Evolutionary conservation across 2,329 filamentous ascomycete species (phyloP).

Genomic region (Magnaporthiopsis rhizophila): DNA sequence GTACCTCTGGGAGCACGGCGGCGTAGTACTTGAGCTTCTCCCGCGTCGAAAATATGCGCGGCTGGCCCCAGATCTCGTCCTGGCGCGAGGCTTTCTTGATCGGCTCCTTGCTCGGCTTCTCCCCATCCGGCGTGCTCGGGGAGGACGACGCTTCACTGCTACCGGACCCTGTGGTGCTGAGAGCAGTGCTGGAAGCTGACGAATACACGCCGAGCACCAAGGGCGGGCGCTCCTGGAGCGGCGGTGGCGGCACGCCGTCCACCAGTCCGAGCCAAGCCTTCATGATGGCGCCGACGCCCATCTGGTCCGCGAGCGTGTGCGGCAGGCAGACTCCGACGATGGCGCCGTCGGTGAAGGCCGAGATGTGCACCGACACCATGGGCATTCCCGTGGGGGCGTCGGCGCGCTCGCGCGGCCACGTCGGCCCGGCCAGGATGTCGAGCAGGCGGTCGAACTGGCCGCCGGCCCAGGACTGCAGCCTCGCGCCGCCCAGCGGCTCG

Average conservation of each 20-base stretch:
- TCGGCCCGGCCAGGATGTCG: constrained; percentile 1
- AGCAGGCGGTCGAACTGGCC: background rate
- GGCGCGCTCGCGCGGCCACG: background rate
- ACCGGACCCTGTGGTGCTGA: too few species aligned
- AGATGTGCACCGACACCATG: constrained; percentile 1
- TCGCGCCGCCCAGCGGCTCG: background rate
- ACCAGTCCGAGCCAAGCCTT: constrained; percentile 3
- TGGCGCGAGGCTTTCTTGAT: too few species aligned
- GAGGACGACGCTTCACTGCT: too few species aligned
- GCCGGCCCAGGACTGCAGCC: background rate
- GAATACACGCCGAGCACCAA: background rate
- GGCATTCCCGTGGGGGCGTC: background rate
- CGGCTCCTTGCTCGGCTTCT: too few species aligned
- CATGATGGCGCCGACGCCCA: background rate
- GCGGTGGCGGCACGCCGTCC: background rate
- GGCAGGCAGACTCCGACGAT: constrained; percentile 1
- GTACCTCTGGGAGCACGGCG: background rate
- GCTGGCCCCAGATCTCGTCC: background rate
- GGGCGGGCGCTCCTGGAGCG: background rate
- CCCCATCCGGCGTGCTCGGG: too few species aligned
- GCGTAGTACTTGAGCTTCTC: background rate
- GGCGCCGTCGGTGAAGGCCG: background rate
- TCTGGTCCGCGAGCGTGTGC: background rate
- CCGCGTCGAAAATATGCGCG: background rate
- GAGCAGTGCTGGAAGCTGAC: too few species aligned